These are phyloP conservation scores for Saxophila tyrrhenica DNA, from an alignment of 495 filamentous ascomycete species.

Conservation along the genomic window DNA sequence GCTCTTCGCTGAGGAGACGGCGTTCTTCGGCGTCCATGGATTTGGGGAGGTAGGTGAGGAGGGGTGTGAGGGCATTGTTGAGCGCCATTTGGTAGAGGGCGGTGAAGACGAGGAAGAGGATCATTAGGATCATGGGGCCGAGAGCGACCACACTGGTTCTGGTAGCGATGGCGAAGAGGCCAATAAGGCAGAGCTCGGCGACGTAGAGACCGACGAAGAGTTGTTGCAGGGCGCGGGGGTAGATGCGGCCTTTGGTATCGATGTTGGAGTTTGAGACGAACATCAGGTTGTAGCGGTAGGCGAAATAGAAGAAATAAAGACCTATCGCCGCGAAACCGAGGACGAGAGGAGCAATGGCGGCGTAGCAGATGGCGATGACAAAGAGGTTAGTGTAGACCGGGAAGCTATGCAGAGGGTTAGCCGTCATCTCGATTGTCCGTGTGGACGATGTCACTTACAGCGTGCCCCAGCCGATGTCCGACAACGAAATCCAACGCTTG, in stretches of 20 bases:
- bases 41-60: slow-evolving; percentile 71
- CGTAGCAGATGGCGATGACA: slow-evolving; percentile 81
- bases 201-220: slow-evolving; percentile 83
- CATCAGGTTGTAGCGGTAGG: slow-evolving; percentile 89
- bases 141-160: slow-evolving; percentile 36
- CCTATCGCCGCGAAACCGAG: slow-evolving; percentile 78
- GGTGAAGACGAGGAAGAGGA: slow-evolving; percentile 68
- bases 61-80: slow-evolving; percentile 64
- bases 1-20: slow-evolving; percentile 40
- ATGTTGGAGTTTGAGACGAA: slow-evolving; percentile 77
- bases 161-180: slow-evolving; percentile 64
- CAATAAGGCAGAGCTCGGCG: slow-evolving; percentile 74
- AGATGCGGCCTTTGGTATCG: slow-evolving; percentile 83
- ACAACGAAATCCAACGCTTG: slow-evolving; percentile 52
- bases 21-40: slow-evolving; percentile 56
- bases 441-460: slow-evolving; percentile 32
- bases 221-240: slow-evolving; percentile 83
- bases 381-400: slow-evolving; percentile 76
- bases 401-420: slow-evolving; percentile 29
- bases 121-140: slow-evolving; percentile 75
- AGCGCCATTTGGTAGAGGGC: slow-evolving; percentile 74
- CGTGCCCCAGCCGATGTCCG: slow-evolving; percentile 71
- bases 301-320: slow-evolving; percentile 78
- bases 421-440: neutral
- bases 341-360: slow-evolving; percentile 81